Conservation (phyloP, 139 green algal species). For the Chlorokybus atmophyticus region DNA sequence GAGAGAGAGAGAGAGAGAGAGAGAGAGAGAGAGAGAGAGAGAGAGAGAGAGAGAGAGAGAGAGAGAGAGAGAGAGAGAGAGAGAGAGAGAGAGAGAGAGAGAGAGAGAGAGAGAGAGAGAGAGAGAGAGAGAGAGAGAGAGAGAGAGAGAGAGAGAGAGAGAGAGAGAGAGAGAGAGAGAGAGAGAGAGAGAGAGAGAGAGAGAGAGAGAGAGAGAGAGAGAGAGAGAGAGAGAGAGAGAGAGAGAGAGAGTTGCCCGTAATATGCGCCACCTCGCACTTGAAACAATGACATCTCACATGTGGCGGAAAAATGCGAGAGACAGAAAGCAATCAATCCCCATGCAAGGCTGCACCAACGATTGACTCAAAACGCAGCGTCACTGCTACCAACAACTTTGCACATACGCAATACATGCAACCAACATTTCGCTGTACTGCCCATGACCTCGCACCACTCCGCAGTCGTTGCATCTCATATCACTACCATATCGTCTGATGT, state of each 20-base stretch:
- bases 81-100: background rate
- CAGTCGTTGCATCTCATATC: too few species aligned
- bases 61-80: conserved; percentile 1
- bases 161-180: conserved; percentile 3
- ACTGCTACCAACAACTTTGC: too few species aligned
- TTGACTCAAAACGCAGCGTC: too few species aligned
- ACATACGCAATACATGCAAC: too few species aligned
- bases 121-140: conserved; percentile 1
- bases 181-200: conserved; percentile 3
- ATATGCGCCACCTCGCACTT: too few species aligned
- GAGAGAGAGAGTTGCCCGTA: conserved; percentile 2
- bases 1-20: conserved; percentile 3
- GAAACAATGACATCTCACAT: too few species aligned
- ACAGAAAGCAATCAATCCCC: too few species aligned
- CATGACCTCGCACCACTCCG: too few species aligned
- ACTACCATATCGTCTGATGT: too few species aligned
- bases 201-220: conserved; percentile 3
- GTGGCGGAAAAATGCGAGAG: too few species aligned
- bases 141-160: conserved; percentile 3
- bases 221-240: conserved; percentile 3
- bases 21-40: conserved; percentile 3
- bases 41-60: conserved; percentile 3
- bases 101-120: conserved; percentile 1
- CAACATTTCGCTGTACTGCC: too few species aligned
- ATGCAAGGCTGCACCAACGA: too few species aligned